Percentiles rank a stretch among this genome's conserved stretches.
These are phyloP conservation scores for Fistulifera solaris DNA, from an alignment of 108 stramenopile species.

Conservation along the genomic window DNA sequence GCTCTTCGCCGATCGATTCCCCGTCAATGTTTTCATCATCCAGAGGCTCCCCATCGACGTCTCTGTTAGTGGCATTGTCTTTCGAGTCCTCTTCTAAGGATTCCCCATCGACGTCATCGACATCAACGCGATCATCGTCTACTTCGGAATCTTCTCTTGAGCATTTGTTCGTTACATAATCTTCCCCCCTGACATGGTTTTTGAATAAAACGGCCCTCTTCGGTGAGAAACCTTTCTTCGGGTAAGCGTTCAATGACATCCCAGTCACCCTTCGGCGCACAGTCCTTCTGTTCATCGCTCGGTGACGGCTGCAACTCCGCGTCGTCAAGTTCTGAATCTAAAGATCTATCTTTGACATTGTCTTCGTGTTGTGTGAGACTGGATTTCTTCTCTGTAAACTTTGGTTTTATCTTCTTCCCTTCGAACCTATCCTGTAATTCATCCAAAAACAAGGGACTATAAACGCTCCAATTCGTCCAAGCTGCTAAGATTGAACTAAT, in stretches of 20 bases:
- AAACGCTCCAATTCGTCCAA: slow-evolving; percentile 83
- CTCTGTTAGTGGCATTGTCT: slow-evolving; percentile 13
- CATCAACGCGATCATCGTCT: slow-evolving; percentile 5
- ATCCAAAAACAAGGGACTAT: slow-evolving; percentile 65
- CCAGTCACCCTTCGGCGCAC: neutral
- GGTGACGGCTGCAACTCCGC: neutral
- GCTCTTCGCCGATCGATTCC: slow-evolving; percentile 12
- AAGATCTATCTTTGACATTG: neutral
- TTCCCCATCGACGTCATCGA: slow-evolving; percentile 29
- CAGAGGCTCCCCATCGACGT: slow-evolving; percentile 15
- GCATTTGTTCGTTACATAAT: slow-evolving; percentile 3
- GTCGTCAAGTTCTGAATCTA: neutral
- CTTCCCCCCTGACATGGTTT: slow-evolving; percentile 3
- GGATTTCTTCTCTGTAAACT: neutral
- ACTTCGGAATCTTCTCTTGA: slow-evolving; percentile 1
- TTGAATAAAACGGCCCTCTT: slow-evolving; percentile 3
- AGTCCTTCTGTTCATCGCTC: slow-evolving; percentile 8
- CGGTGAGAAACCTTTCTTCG: neutral
- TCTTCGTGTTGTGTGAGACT: neutral
- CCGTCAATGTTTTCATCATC: slow-evolving; percentile 23
- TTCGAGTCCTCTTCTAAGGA: slow-evolving; percentile 16
- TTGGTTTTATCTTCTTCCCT: slow-evolving; percentile 34
- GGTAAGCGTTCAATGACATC: slow-evolving; percentile 2
- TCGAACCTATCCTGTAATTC: slow-evolving; percentile 64
- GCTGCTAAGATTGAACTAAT: slow-evolving; percentile 63